These are phyloP conservation scores for Termitomyces sp. DNA, from an alignment of 768 basidiomycete species.

Conservation along the genomic window DNA sequence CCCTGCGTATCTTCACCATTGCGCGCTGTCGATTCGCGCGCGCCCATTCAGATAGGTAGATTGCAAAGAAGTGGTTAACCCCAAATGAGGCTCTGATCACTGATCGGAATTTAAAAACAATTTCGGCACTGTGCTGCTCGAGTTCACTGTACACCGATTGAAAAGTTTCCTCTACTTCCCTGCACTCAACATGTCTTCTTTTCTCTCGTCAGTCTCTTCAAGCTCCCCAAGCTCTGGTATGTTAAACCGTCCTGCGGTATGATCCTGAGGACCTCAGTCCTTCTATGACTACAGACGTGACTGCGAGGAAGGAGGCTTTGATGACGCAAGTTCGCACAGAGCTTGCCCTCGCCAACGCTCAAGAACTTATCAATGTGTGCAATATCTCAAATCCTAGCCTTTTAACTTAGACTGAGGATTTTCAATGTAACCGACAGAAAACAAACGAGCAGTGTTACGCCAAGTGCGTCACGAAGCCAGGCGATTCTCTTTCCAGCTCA, in stretches of 20 bases:
- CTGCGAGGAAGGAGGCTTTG: conserved; percentile 43
- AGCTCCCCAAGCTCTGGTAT: background rate
- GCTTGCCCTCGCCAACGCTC: conserved; percentile 68
- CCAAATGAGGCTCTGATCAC: conserved; percentile 9
- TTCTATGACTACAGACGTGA: conserved; percentile 29
- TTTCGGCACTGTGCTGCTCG: conserved; percentile 2
- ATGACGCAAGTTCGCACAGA: conserved; percentile 67
- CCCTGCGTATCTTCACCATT: conserved; percentile 12
- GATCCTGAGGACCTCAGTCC: background rate
- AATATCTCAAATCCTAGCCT: background rate
- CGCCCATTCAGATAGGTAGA: conserved; percentile 60
- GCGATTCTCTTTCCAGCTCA: conserved; percentile 56
- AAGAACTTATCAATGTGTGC: conserved; percentile 75
- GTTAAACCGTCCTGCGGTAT: background rate
- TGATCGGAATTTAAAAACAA: conserved; percentile 12
- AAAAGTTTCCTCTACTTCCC: background rate
- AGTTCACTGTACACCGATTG: background rate
- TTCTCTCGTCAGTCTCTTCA: background rate
- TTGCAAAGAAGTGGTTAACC: background rate
- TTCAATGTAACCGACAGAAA: conserved; percentile 43
- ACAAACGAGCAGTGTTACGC: conserved; percentile 72
- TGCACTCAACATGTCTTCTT: conserved; percentile 7
- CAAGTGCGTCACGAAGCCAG: conserved; percentile 77
- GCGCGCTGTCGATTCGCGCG: conserved; percentile 53
- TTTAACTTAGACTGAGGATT: background rate